Conservation (phyloP, 2,329 filamentous ascomycete genomes). For the Daldinia sp. region DNA sequence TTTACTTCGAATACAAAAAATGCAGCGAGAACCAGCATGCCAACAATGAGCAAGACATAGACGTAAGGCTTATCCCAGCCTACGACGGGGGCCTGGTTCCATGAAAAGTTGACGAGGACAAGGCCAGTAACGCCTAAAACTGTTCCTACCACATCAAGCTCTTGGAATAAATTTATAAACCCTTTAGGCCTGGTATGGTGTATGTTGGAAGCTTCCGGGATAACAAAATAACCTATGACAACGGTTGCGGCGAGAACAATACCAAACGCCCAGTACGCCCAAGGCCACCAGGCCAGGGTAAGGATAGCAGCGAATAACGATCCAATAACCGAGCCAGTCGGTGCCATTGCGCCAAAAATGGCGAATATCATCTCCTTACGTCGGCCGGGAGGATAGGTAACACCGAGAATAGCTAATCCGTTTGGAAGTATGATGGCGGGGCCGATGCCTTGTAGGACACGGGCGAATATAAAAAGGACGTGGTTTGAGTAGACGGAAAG, state of each 20-base stretch:
- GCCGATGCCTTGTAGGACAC: constrained; percentile 58
- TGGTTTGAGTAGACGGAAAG: constrained; percentile 51
- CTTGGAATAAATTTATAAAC: constrained; percentile 11
- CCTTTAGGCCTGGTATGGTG: constrained; percentile 25
- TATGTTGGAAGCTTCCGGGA: constrained; percentile 38
- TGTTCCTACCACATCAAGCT: constrained; percentile 40
- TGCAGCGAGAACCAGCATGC: constrained; percentile 55
- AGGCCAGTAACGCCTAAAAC: constrained; percentile 57
- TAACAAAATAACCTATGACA: constrained; percentile 35
- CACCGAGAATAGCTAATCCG: constrained; percentile 60
- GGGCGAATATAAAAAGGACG: constrained; percentile 51
- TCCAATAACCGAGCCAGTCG: constrained; percentile 39
- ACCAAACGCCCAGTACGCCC: constrained; percentile 39
- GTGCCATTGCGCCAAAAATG: constrained; percentile 43
- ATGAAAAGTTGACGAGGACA: constrained; percentile 65
- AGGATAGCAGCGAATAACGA: constrained; percentile 33
- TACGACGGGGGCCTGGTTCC: constrained; percentile 64
- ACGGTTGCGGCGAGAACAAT: constrained; percentile 36
- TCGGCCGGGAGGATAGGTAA: constrained; percentile 51
- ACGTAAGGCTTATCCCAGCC: constrained; percentile 62
- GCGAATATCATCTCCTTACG: constrained; percentile 45
- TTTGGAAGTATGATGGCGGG: constrained; percentile 62
- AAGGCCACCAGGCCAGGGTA: constrained; percentile 44
- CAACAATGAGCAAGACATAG: constrained; percentile 60
- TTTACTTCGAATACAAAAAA: constrained; percentile 61